Evolutionary conservation across 805 yeast species (phyloP), one percentile per base, ranked within the genome.

Genomic region (Tetrapisispora arboricola): DNA sequence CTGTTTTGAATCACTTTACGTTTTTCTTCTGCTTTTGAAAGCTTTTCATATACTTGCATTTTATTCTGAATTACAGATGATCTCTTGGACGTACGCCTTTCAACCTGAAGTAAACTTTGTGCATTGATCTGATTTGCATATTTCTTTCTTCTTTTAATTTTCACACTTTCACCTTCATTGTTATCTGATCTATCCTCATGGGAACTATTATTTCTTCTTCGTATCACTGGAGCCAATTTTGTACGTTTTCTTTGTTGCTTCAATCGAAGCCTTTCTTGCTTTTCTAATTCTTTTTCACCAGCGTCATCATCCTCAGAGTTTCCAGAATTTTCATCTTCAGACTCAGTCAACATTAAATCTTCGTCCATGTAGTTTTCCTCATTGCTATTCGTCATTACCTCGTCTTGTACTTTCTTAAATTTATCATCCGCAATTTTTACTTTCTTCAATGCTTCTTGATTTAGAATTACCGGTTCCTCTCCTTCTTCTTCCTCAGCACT

Each of bases 1-100:
- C 54, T 54, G 46, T 74, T 76, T 35, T 70, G 66, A 26, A 64
- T 50, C 49, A 52, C 56, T 51, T 64, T 64, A 57, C 68, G 74
- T 51, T 81, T 70, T 42, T 72, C 72, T 60, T 84, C 92, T 45
- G 76, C 78, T 50, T 73, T 77, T 42, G 78, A 72, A 49, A 90
- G 64, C 50, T 79, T 78, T 55, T 83, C 76, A 30, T 81, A 79
- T 16, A 84, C 75, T n/a, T 78, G 84, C 47, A 84, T 67, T 51
- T 84, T 85, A 56, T 77, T 85, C 49, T 78, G 78, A 5, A 84
- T 72, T 0, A 94, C 92, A 0, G 94, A 72, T 9, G 75, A 65
- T 57, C 98, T 75, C 15, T 85, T 74, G 0, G 95, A 84, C 0
- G 81, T 74, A 51, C 95, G 68, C 57, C 95, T 68, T 5, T 66